Evolutionary conservation across 2,329 filamentous ascomycete genomes (phyloP), one percentile per base, ranked within the genome.

Genomic region (Aspergillus tubingensis): DNA sequence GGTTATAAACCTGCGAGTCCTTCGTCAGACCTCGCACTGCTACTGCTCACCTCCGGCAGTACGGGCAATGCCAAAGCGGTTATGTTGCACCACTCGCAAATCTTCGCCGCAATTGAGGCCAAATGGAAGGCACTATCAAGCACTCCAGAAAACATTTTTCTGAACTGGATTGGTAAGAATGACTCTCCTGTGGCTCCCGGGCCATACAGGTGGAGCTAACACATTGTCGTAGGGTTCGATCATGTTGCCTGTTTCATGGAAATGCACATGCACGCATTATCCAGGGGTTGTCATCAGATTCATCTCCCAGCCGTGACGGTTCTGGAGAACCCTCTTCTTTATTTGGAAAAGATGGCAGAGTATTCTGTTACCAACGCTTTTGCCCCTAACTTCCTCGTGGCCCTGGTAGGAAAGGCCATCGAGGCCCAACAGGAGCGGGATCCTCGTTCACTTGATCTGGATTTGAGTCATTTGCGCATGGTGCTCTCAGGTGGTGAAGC

Each of bases 1-100:
- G 15, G 23, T 21, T 55, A 30, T 3, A 4, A 27, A 32, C 38
- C 19, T 19, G 38, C 27, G 21, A 21, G 10, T 6, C 50, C 13
- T 5, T 52, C 30, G 19, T 23, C 30, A 11, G 62, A 64, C 65
- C 72, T 70, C 1, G 78, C 78, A 2, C 67, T 76, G 1, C 70
- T 83, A 3, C 81, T 85, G 79, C 71, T 86, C 3, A 85, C 83
- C 1, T 85, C 83, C 1, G 83, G 83, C 3, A 82, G 78, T 63
- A 82, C 80, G 11, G 82, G 82, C 3, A 77, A 80, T 54, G 73
- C 81, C 5, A 86, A 85, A 65, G 82, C 81, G 0, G 83, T 85
- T 0, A 65, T 61, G 2, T 71, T 85, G 2, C 73, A 68, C 0
- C 78, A 83, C 59, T 52, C 61, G 0, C 81, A 84, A 66, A 65